Conservation (phyloP, 306 rosid species). For the Leucaena leucocephala region DNA sequence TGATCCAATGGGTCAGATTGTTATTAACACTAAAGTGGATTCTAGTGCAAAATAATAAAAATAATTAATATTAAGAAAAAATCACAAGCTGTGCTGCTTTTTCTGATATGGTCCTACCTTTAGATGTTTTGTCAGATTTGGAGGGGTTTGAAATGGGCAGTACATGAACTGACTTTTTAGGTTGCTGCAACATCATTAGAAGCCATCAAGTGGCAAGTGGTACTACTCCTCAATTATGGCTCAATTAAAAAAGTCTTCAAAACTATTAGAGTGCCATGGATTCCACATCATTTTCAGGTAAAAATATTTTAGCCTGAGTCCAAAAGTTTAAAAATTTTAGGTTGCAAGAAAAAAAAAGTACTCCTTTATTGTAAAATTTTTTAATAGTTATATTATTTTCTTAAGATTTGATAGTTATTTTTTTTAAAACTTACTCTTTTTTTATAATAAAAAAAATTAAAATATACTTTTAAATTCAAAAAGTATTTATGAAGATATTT, state of each 20-base stretch:
- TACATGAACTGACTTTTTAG: slow-evolving; percentile 13
- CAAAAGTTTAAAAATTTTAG: no score
- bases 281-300: not conserved
- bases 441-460: no score
- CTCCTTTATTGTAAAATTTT: no score
- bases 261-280: not conserved
- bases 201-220: slow-evolving; percentile 18
- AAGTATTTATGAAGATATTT: no score
- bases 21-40: not conserved
- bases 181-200: slow-evolving; percentile 14
- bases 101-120: slow-evolving; percentile 12
- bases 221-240: not conserved
- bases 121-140: slow-evolving; percentile 22
- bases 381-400: no score
- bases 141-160: slow-evolving; percentile 13
- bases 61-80: not conserved
- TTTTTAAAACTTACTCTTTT: no score
- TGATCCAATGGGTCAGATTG: slow-evolving; percentile 9
- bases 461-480: no score
- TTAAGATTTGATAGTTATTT: no score
- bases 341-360: no score
- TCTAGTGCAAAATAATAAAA: not conserved
- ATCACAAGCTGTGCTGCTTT: slow-evolving; percentile 1
- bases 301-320: not conserved
- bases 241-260: slow-evolving; percentile 5